Conservation (phyloP, 2,329 filamentous ascomycete genomes). For the Fusarium vanettenii region DNA sequence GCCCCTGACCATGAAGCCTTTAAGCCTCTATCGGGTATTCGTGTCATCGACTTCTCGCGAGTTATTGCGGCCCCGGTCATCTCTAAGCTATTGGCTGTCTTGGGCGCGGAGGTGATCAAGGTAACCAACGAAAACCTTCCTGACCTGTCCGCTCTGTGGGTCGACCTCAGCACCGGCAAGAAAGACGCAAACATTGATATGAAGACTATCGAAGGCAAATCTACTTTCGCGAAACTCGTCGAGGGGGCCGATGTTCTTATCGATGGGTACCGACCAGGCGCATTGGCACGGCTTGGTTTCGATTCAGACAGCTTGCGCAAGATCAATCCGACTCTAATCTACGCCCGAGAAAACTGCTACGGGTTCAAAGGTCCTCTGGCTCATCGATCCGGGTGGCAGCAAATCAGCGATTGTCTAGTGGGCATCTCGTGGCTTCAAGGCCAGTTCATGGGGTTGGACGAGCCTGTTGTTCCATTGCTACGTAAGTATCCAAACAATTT, state of each 20-base stretch:
- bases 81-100: slow-evolving; percentile 46
- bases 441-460: slow-evolving; percentile 50
- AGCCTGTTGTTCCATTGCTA: slow-evolving; percentile 38
- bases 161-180: slow-evolving; percentile 51
- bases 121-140: slow-evolving; percentile 48
- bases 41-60: slow-evolving; percentile 49
- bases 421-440: slow-evolving; percentile 52
- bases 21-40: slow-evolving; percentile 48
- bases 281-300: slow-evolving; percentile 47
- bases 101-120: slow-evolving; percentile 50
- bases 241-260: slow-evolving; percentile 49
- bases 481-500: slow-evolving; percentile 5
- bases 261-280: slow-evolving; percentile 50
- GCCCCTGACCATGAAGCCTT: slow-evolving; percentile 12
- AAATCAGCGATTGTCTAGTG: slow-evolving; percentile 53
- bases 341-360: slow-evolving; percentile 51
- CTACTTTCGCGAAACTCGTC: slow-evolving; percentile 38
- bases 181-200: slow-evolving; percentile 47
- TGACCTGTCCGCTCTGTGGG: slow-evolving; percentile 45
- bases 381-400: slow-evolving; percentile 51
- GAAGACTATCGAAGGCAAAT: slow-evolving; percentile 42
- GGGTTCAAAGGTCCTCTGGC: slow-evolving; percentile 49
- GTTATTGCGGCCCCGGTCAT: slow-evolving; percentile 51
- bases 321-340: slow-evolving; percentile 43
- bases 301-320: slow-evolving; percentile 26